Percentiles rank a stretch among this genome's conserved stretches.
Evolutionary conservation across 2,329 filamentous ascomycete genomes (phyloP).

Genomic region (Bertia moriformis): DNA sequence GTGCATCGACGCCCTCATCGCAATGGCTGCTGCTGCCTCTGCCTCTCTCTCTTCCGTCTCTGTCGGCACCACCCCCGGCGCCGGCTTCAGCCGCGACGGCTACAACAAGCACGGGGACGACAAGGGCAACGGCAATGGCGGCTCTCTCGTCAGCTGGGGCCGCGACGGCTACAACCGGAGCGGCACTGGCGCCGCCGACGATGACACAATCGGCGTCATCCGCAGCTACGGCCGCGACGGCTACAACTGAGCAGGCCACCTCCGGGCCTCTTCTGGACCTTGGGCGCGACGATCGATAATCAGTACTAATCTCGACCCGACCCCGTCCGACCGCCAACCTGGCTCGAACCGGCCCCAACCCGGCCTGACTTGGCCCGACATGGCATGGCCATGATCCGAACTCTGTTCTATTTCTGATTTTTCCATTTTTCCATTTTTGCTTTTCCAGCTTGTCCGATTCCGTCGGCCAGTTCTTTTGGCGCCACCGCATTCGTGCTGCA

Average conservation of each 20-base stretch:
- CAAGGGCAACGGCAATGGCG: slow-evolving; percentile 4
- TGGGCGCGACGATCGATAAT: neutral
- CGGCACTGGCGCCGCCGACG: slow-evolving; percentile 17
- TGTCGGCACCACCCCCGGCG: slow-evolving; percentile 13
- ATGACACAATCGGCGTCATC: neutral
- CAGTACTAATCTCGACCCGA: too few relatives aligned
- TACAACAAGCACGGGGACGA: slow-evolving; percentile 8
- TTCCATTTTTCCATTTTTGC: too few relatives aligned
- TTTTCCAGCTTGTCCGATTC: too few relatives aligned
- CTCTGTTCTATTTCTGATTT: too few relatives aligned
- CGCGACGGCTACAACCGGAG: slow-evolving; percentile 24
- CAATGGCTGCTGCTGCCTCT: slow-evolving; percentile 20
- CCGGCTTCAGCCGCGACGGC: slow-evolving; percentile 5
- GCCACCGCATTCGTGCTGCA: too few relatives aligned
- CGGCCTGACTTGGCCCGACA: too few relatives aligned
- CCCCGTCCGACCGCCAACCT: too few relatives aligned
- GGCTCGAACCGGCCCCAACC: too few relatives aligned
- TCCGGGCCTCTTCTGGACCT: slow-evolving; percentile 4
- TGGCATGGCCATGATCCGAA: too few relatives aligned
- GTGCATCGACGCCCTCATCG: slow-evolving; percentile 14
- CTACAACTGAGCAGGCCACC: slow-evolving; percentile 20
- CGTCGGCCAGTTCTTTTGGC: too few relatives aligned
- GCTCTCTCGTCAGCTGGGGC: slow-evolving; percentile 11
- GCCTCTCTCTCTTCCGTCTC: slow-evolving; percentile 28
- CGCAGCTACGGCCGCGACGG: slow-evolving; percentile 12